These are phyloP conservation scores for Aspergillus steynii DNA, from an alignment of 495 filamentous ascomycete species.

Conservation along the genomic window DNA sequence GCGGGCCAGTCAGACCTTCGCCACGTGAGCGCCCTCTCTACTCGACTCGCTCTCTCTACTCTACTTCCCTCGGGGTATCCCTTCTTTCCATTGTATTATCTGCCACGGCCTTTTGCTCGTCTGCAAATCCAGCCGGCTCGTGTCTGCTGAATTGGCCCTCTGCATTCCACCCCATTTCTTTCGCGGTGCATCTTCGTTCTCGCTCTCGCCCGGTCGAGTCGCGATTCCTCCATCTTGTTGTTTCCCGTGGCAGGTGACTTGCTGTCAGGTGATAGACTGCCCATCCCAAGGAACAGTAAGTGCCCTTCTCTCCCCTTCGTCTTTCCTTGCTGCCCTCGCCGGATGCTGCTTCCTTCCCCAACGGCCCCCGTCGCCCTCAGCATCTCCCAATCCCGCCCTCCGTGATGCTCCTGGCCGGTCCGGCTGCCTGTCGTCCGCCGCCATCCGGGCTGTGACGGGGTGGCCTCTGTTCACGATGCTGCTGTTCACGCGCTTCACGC, in stretches of 20 bases:
- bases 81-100: slow-evolving; percentile 35
- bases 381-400: not conserved
- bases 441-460: slow-evolving; percentile 6
- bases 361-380: not conserved
- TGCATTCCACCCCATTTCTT: slow-evolving; percentile 17
- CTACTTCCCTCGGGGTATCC: slow-evolving; percentile 31
- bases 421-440: not conserved
- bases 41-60: slow-evolving; percentile 34
- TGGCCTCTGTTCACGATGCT: slow-evolving; percentile 16
- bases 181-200: slow-evolving; percentile 24
- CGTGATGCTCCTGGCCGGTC: not conserved
- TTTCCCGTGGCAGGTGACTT: slow-evolving; percentile 54
- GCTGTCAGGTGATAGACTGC: slow-evolving; percentile 54
- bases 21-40: slow-evolving; percentile 42
- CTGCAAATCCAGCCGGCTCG: slow-evolving; percentile 19
- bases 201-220: slow-evolving; percentile 32
- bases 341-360: slow-evolving; percentile 7
- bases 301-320: slow-evolving; percentile 11
- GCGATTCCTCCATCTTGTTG: slow-evolving; percentile 45
- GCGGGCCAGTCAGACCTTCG: slow-evolving; percentile 15
- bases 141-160: slow-evolving; percentile 8
- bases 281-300: slow-evolving; percentile 45
- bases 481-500: slow-evolving; percentile 24
- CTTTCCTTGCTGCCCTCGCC: slow-evolving; percentile 6
- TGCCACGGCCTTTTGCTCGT: slow-evolving; percentile 23